These are phyloP conservation scores for Coprinellus micaceus DNA, from an alignment of 768 basidiomycete genomes.

Conservation along the genomic window DNA sequence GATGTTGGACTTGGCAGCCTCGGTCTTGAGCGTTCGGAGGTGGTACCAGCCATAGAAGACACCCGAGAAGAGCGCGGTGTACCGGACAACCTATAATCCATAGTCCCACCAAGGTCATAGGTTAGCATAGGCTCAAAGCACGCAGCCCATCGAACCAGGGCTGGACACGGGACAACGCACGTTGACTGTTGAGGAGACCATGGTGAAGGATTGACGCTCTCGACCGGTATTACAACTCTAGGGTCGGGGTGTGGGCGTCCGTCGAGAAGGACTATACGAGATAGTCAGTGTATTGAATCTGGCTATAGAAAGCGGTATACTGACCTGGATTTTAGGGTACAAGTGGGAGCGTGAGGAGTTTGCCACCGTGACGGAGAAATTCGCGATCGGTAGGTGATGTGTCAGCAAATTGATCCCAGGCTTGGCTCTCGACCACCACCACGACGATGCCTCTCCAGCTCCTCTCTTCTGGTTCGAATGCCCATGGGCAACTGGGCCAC, in stretches of 20 bases:
- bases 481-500: constrained; percentile 49
- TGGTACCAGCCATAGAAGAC: constrained; percentile 91
- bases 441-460: constrained; percentile 16
- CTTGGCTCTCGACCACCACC: background rate
- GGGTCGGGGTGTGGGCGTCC: constrained; percentile 25
- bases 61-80: constrained; percentile 84
- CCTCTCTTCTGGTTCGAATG: constrained; percentile 47
- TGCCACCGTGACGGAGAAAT: constrained; percentile 36
- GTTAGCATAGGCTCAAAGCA: background rate
- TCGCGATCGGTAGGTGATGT: constrained; percentile 41
- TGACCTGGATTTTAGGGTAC: constrained; percentile 34
- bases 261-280: constrained; percentile 12
- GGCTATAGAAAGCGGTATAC: constrained; percentile 9
- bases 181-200: constrained; percentile 76
- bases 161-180: constrained; percentile 40
- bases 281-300: background rate
- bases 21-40: constrained; percentile 82
- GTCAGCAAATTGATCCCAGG: constrained; percentile 21
- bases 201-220: constrained; percentile 32
- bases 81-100: constrained; percentile 77
- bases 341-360: constrained; percentile 20
- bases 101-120: background rate
- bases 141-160: background rate
- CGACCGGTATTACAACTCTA: constrained; percentile 25
- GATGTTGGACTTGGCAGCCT: constrained; percentile 73